Conservation (phyloP, 164 flowering plant species). For the Aristolochia fimbriata region DNA sequence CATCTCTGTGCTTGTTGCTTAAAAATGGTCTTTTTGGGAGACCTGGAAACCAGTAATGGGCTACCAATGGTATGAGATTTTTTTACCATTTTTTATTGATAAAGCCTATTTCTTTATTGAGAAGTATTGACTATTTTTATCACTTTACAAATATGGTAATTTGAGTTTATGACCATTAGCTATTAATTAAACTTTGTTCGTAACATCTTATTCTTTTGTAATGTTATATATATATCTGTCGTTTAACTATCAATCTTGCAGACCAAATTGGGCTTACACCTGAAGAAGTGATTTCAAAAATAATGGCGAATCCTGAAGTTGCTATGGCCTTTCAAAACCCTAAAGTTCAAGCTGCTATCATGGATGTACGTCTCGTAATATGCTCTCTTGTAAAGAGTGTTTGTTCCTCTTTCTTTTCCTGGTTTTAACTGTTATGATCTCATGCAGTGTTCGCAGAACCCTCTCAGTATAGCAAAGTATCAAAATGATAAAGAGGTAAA, state of each 20-base stretch:
- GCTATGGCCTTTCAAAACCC: slow-evolving; percentile 98
- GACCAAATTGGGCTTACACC: slow-evolving; percentile 96
- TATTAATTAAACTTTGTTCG: no score
- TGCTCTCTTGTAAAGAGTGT: background rate
- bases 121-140: no score
- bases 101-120: no score
- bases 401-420: background rate
- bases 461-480: slow-evolving; percentile 72
- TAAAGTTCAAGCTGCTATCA: slow-evolving; percentile 90
- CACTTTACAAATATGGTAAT: no score
- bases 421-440: slow-evolving; percentile 4
- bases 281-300: slow-evolving; percentile 84
- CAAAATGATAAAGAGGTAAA: slow-evolving; percentile 97
- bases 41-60: no score
- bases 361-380: slow-evolving; percentile 59
- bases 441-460: slow-evolving; percentile 92
- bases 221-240: background rate
- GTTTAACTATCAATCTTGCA: slow-evolving; percentile 17
- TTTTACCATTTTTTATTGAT: no score
- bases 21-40: no score
- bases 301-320: slow-evolving; percentile 95
- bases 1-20: no score
- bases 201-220: background rate
- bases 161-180: no score
- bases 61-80: no score